Conservation (phyloP, 163 green algal genomes). For the Picocystis sp. region DNA sequence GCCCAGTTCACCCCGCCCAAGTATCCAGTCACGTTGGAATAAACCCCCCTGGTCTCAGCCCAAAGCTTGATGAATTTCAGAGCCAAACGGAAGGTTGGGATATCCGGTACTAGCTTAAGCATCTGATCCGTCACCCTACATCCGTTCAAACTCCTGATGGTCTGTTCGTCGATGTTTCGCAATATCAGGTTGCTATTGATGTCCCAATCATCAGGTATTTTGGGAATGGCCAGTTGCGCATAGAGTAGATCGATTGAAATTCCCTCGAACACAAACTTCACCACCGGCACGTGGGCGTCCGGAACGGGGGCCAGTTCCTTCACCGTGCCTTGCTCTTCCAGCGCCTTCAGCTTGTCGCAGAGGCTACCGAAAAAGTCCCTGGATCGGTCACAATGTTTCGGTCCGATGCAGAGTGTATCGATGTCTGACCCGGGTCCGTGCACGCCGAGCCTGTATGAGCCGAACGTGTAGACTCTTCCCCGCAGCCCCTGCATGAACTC, state of each 20-base stretch:
- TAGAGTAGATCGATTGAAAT: slow-evolving; percentile 94
- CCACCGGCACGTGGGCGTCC: slow-evolving; percentile 84
- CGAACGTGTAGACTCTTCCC: slow-evolving; percentile 76
- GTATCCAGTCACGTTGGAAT: slow-evolving; percentile 68
- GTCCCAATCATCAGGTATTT: slow-evolving; percentile 14
- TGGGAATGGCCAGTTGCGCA: slow-evolving; percentile 40
- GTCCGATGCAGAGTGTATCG: slow-evolving; percentile 87
- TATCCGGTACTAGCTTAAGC: slow-evolving; percentile 34
- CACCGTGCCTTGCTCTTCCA: slow-evolving; percentile 43
- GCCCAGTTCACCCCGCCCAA: slow-evolving; percentile 96
- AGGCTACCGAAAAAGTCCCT: slow-evolving; percentile 88
- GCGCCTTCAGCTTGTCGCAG: slow-evolving; percentile 45
- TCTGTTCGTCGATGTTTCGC: slow-evolving; percentile 56
- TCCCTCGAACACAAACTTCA: slow-evolving; percentile 73
- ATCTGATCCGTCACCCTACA: slow-evolving; percentile 89
- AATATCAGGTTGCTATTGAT: slow-evolving; percentile 56
- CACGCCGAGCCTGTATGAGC: slow-evolving; percentile 88
- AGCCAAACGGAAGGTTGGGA: slow-evolving; percentile 38
- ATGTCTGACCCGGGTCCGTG: slow-evolving; percentile 43
- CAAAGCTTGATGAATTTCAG: slow-evolving; percentile 83
- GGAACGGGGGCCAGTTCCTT: slow-evolving; percentile 64
- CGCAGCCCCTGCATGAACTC: too few species aligned
- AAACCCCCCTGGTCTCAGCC: slow-evolving; percentile 42
- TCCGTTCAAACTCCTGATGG: slow-evolving; percentile 74
- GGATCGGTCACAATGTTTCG: slow-evolving; percentile 52